These are phyloP conservation scores for Cardamine resedifolia DNA, from an alignment of 345 rosid species.

Conservation along the genomic window DNA sequence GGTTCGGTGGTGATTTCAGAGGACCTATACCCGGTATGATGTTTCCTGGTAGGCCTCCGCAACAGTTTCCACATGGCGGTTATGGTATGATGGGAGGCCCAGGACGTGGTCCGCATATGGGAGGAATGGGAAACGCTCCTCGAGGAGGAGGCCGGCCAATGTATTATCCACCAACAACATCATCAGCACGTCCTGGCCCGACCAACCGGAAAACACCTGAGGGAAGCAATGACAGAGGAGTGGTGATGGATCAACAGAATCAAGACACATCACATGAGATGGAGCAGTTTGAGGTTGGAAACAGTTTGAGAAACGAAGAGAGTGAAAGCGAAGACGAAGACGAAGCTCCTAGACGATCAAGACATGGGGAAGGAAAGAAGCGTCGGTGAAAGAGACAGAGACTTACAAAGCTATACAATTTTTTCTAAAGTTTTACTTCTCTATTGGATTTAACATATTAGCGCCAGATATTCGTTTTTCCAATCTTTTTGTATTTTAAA, in stretches of 20 bases:
- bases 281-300: slow-evolving; percentile 51
- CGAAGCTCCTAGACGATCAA: slow-evolving; percentile 95
- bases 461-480: background rate
- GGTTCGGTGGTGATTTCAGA: slow-evolving; percentile 87
- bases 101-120: slow-evolving; percentile 80
- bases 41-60: slow-evolving; percentile 95
- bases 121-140: slow-evolving; percentile 70
- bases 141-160: slow-evolving; percentile 62
- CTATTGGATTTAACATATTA: background rate
- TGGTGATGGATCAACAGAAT: slow-evolving; percentile 39
- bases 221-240: slow-evolving; percentile 48
- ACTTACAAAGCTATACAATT: background rate
- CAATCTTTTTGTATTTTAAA: background rate
- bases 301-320: slow-evolving; percentile 63
- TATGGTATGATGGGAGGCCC: slow-evolving; percentile 94
- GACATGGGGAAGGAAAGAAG: slow-evolving; percentile 94
- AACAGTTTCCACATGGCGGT: slow-evolving; percentile 84
- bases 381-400: slow-evolving; percentile 38
- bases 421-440: background rate
- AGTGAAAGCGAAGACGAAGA: slow-evolving; percentile 80
- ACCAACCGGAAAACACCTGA: slow-evolving; percentile 53
- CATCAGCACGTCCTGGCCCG: slow-evolving; percentile 47
- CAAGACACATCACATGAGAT: slow-evolving; percentile 50
- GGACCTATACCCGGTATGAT: slow-evolving; percentile 84
- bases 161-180: slow-evolving; percentile 49